Base-by-base conservation (phyloP, 208 protist genomes). In the Leishmania tropica region DNA sequence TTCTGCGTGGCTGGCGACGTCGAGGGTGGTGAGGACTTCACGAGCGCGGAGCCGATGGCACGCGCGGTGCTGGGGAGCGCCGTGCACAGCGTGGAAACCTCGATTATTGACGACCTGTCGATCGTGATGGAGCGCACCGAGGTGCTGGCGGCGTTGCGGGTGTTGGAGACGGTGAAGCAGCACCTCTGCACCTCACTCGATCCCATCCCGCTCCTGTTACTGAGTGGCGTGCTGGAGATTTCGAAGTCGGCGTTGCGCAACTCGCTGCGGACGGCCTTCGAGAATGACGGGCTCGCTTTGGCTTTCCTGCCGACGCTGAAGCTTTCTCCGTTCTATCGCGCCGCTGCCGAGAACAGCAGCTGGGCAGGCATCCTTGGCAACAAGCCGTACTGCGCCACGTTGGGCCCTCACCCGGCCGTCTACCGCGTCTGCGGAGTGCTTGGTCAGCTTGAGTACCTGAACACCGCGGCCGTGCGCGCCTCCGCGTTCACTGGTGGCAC, bases 151-250 rank as follows among this genome's bases (percentile, higher is more conserved):
- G 88, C 86, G 65, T 85, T 96, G 78, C 91, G 94, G 0, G 82
- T 94, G 42, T 35, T 96, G 65, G 91, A 97, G 73, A 86, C 92
- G 70, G 81, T 88, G 7, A 96, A 96, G 89, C 88, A 89, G 81
- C 88, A 94, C 76, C 83, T 97, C 53, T 96, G 94, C 85, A 92
- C 88, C 78, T 90, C 88, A 19, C 85, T 89, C 8, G 89, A 96
- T 81, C 94, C 94, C 35, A 92, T 97, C 74, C 94, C 94, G 28
- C 87, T 97, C 17, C 71, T 97, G 53, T 80, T 97, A 51, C 87
- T 97, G 40, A 96, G 94, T 80, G 83, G 88, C 56, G 79, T 95
- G 64, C 87, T 97, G n/a, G 94, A 96, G 83, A 88, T 89, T 75
- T 81, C 86, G 58, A 96, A 96, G 85, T 78, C 87, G 42, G 88